Percentiles rank a stretch among this genome's conserved stretches.
Conservation (phyloP, 2,329 filamentous ascomycete genomes). For the Pseudogymnoascus sp. region DNA sequence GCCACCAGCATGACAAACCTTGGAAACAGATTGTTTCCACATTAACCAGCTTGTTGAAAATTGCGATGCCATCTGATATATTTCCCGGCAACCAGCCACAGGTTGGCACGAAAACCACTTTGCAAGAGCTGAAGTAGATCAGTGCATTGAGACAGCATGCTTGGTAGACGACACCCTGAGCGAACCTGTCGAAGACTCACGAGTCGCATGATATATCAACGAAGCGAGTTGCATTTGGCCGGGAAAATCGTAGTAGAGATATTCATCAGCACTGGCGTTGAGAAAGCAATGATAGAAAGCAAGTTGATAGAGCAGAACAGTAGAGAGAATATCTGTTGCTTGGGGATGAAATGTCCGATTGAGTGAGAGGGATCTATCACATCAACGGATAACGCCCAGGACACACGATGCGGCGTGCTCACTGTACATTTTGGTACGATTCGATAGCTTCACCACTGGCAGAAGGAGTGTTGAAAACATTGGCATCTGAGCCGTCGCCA, state of each 20-base stretch:
- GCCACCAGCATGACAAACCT: neutral
- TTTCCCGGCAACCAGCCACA: neutral
- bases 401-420: neutral
- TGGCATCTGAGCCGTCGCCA: neutral
- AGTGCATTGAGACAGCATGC: neutral
- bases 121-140: neutral
- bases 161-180: neutral
- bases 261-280: neutral
- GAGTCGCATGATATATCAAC: neutral
- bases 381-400: neutral
- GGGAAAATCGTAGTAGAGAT: neutral
- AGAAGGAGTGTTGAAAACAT: neutral
- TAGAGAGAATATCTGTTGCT: neutral
- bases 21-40: neutral
- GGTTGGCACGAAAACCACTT: neutral
- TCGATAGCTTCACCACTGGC: neutral
- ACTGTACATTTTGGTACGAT: neutral
- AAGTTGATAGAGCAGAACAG: neutral
- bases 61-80: neutral
- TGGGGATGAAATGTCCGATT: neutral
- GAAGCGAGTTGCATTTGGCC: neutral
- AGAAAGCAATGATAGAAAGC: neutral
- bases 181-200: neutral
- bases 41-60: neutral
- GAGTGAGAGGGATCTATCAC: neutral